These are phyloP conservation scores for Suhomyces xylopsoci DNA, from an alignment of 805 yeast species.

Conservation along the genomic window DNA sequence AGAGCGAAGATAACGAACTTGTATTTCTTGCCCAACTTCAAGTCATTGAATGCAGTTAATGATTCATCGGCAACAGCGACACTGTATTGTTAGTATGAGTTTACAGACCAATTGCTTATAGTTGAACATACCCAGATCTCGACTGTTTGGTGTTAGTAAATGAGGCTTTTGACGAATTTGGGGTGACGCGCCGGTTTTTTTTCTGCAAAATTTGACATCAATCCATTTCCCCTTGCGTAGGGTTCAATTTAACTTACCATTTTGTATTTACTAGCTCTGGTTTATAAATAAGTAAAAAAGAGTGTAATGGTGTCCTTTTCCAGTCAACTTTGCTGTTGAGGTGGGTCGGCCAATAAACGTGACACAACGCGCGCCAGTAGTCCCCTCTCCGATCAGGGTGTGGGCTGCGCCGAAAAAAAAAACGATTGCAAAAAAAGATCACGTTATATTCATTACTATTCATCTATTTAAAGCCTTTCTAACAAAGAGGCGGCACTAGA, in stretches of 20 bases:
- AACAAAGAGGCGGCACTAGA: constrained; percentile 24
- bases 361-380: constrained; percentile 2
- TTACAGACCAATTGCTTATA: background rate
- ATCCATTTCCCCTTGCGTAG: background rate
- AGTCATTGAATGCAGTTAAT: constrained; percentile 88
- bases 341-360: constrained; percentile 1
- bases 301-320: constrained; percentile 3
- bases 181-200: background rate
- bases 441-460: background rate
- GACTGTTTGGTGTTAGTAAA: constrained; percentile 14
- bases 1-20: constrained; percentile 80
- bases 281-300: background rate
- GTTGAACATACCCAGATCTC: constrained; percentile 15
- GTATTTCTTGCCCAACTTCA: constrained; percentile 88
- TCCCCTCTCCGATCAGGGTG: background rate
- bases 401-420: background rate
- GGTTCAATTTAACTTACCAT: constrained; percentile 3
- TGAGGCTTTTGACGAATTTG: background rate
- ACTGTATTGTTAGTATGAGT: constrained; percentile 27
- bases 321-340: constrained; percentile 2
- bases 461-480: constrained; percentile 7
- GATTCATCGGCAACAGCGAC: constrained; percentile 72
- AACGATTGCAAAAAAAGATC: background rate
- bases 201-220: background rate
- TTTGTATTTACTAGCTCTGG: background rate